Evolutionary conservation across 2,329 filamentous ascomycete species (phyloP).

Genomic region (Fusarium nurragi): DNA sequence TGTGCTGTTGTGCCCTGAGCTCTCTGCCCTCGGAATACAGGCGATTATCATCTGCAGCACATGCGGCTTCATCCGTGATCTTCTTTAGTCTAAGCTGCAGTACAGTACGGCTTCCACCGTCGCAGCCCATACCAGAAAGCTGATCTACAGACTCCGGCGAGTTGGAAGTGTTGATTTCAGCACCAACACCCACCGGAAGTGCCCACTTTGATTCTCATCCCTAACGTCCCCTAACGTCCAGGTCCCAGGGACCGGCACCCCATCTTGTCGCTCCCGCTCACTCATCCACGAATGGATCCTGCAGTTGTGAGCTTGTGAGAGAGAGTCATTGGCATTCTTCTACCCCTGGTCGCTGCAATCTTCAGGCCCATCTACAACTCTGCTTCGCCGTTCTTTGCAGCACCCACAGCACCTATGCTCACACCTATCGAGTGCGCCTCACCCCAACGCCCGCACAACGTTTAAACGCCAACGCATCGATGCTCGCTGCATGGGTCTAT

Average conservation of each 20-base stretch:
- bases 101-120: constrained; percentile 23
- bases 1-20: constrained; percentile 26
- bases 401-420: constrained; percentile 29
- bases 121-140: constrained; percentile 21
- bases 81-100: constrained; percentile 18
- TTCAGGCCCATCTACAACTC: constrained; percentile 24
- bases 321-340: constrained; percentile 27
- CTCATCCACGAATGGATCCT: constrained; percentile 33
- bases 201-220: constrained; percentile 32
- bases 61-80: constrained; percentile 13
- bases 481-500: constrained; percentile 58
- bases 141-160: constrained; percentile 8
- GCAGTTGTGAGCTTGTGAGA: constrained; percentile 33
- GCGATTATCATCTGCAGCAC: constrained; percentile 15
- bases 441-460: constrained; percentile 48
- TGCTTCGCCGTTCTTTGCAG: constrained; percentile 11
- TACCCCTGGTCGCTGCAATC: constrained; percentile 27
- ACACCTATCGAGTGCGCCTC: constrained; percentile 39
- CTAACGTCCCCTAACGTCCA: constrained; percentile 33
- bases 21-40: constrained; percentile 20
- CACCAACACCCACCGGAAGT: constrained; percentile 23
- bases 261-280: constrained; percentile 34
- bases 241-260: constrained; percentile 30
- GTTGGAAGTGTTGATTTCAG: constrained; percentile 27
- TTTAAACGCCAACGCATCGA: constrained; percentile 57